A percentile compares a stretch with the other conserved stretches of the same genome.
These are phyloP conservation scores for Eucalyptus urophylla DNA, from an alignment of 345 rosid species.

Conservation along the genomic window DNA sequence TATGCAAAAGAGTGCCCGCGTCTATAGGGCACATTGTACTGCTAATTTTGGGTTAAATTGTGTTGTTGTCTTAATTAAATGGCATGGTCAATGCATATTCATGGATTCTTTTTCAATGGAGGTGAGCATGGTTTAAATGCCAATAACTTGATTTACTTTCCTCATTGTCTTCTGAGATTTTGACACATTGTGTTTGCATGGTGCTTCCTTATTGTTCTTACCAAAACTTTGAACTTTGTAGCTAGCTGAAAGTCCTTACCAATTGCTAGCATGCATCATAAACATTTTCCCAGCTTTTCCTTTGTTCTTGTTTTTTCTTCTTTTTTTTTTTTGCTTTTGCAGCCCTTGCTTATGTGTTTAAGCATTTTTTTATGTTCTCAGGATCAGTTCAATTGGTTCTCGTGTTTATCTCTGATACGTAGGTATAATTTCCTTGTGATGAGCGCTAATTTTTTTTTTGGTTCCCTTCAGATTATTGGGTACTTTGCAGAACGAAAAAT, in stretches of 20 bases:
- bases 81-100: not conserved
- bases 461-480: constrained; percentile 10
- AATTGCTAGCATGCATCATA: not conserved
- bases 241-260: not conserved
- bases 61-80: not conserved
- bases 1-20: not conserved
- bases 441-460: not conserved
- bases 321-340: not conserved
- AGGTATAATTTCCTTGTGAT: not conserved
- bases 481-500: constrained; percentile 25
- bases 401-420: not conserved
- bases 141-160: not conserved
- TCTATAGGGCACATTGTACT: not conserved
- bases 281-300: not conserved
- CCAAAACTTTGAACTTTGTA: not conserved
- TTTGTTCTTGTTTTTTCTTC: not conserved
- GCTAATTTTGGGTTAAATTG: not conserved
- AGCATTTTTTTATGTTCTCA: not conserved
- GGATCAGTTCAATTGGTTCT: not conserved
- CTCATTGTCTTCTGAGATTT: not conserved
- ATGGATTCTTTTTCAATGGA: not conserved
- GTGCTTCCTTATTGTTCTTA: not conserved
- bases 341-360: not conserved
- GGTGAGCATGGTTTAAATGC: not conserved
- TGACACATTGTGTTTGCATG: not conserved